Base-by-base conservation (phyloP, 163 green algal species). In the Chlorella variabilis region DNA sequence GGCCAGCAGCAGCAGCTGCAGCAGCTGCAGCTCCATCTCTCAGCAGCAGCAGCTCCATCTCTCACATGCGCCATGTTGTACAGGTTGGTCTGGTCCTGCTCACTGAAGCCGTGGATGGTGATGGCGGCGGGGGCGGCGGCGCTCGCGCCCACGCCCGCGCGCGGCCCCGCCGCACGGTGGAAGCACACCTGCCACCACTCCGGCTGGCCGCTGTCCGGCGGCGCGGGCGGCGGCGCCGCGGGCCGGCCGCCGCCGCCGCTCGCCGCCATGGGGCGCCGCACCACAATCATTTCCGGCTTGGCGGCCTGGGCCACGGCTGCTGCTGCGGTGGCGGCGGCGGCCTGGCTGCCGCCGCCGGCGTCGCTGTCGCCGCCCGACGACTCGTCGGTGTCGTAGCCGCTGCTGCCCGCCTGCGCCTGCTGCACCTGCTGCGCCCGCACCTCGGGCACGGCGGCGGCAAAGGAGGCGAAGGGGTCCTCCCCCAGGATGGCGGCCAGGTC, bases 11-110 rank as follows among this genome's bases (percentile, higher is more conserved):
- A 67, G 59, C n/a, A 38, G 3, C 11, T 54, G 45, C 45, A 54
- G 45, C 5, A 67, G 54, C 25, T 9, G 21, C 68, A 45, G 8
- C 68, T 27, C 9, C 41, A 7, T 29, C 45, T 33, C 1, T 20
- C 58, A 86, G n/a, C n/a, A n/a, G n/a, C n/a, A n/a, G n/a, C n/a
- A n/a, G n/a, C 7, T 25, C 27, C 21, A 18, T 1, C 11, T 59
- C 87, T 66, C 33, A 88, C 83, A 66, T 94, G 90, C 15, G 87
- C 88, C 79, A 89, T 82, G 51, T 67, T 79, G 79, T 90, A 97
- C 63, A 97, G 82, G 58, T 94, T 90, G 58, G 90, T 88, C 83
- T 97, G 94, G 81, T 97, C 94, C 45, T 94, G 49, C 80, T 97
- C 94, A 65, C 78, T 84, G 74, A 97, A 97, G 42, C 89, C 92